A percentile compares a stretch with the other conserved stretches of the same genome.
phyloP scores from a whole-genome alignment of 2,329 filamentous ascomycete species.

The Penicillium sclerotigenum region DNA sequence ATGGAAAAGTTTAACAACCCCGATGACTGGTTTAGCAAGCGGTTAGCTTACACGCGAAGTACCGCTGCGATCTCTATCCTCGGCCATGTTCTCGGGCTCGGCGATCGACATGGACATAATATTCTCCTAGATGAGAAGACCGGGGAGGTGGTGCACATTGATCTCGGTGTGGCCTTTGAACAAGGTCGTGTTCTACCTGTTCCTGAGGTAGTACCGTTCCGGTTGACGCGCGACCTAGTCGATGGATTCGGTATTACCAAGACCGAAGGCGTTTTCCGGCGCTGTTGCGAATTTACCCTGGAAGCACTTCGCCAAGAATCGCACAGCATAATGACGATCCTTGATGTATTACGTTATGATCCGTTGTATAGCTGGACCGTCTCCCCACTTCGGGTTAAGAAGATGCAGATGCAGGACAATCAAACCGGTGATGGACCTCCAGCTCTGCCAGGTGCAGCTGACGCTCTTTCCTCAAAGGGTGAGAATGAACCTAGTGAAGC shows the following conservation, averaged over 20 bases:
- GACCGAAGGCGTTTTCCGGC: constrained; percentile 91
- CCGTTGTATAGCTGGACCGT: constrained; percentile 95
- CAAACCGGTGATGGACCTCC: constrained; percentile 42
- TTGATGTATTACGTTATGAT: constrained; percentile 97
- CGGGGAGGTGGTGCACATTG: constrained; percentile 94
- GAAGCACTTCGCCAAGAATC: constrained; percentile 92
- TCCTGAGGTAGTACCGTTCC: constrained; percentile 93
- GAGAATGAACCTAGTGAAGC: constrained; percentile 70
- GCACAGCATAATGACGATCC: constrained; percentile 96
- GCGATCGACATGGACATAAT: constrained; percentile 94
- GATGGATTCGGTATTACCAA: constrained; percentile 96
- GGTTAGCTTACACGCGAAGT: constrained; percentile 86
- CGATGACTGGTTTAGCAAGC: constrained; percentile 89
- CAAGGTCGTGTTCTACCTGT: constrained; percentile 92
- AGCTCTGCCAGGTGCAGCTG: constrained; percentile 29
- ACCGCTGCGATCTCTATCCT: constrained; percentile 95
- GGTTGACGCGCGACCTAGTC: constrained; percentile 87
- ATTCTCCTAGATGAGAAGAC: constrained; percentile 87
- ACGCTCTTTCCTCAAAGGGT: constrained; percentile 31
- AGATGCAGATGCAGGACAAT: constrained; percentile 66
- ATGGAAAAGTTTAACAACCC: constrained; percentile 91
- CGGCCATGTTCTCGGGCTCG: constrained; percentile 86
- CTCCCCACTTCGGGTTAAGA: constrained; percentile 64
- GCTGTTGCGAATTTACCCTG: constrained; percentile 97
- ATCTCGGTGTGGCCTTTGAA: constrained; percentile 95